Conservation (phyloP, 352 stramenopile genomes). For the Phytopythium aichiense region DNA sequence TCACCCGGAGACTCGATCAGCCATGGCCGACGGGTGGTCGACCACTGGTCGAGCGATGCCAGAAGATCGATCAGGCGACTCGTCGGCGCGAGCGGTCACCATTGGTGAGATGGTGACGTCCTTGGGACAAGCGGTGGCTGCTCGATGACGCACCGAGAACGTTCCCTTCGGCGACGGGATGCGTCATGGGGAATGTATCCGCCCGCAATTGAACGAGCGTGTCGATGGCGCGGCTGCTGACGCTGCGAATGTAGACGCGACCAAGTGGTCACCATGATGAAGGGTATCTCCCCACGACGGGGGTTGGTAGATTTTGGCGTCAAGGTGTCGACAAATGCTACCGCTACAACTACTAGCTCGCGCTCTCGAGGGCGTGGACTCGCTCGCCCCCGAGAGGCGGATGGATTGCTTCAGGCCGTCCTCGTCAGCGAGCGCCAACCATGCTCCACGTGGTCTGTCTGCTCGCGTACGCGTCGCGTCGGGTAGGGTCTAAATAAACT, state of each 20-base stretch:
- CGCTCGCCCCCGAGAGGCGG: not conserved
- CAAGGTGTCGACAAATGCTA: slow-evolving; percentile 7
- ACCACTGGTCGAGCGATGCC: not conserved
- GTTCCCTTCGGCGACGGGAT: not conserved
- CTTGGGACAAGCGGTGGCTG: not conserved
- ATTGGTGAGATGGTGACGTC: not conserved
- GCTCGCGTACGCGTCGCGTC: slow-evolving; percentile 9
- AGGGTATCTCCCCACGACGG: slow-evolving; percentile 1
- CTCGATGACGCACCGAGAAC: not conserved
- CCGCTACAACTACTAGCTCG: slow-evolving; percentile 3
- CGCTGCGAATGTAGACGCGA: not conserved
- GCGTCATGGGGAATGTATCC: not conserved
- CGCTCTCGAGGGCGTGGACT: not conserved
- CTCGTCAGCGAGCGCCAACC: slow-evolving; percentile 9
- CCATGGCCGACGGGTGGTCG: too few species aligned
- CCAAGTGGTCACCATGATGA: not conserved
- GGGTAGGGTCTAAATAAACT: slow-evolving; percentile 47
- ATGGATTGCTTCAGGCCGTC: not conserved
- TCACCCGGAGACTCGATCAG: too few species aligned
- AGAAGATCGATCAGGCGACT: not conserved
- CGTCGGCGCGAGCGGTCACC: not conserved
- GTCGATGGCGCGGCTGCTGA: not conserved
- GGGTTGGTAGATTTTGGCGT: slow-evolving; percentile 1
- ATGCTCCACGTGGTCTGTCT: slow-evolving; percentile 10
- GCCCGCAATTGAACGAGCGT: not conserved